Percentiles rank a stretch among this genome's conserved stretches.
Conservation (phyloP, 768 basidiomycete species). For the Mycena capillaripes region DNA sequence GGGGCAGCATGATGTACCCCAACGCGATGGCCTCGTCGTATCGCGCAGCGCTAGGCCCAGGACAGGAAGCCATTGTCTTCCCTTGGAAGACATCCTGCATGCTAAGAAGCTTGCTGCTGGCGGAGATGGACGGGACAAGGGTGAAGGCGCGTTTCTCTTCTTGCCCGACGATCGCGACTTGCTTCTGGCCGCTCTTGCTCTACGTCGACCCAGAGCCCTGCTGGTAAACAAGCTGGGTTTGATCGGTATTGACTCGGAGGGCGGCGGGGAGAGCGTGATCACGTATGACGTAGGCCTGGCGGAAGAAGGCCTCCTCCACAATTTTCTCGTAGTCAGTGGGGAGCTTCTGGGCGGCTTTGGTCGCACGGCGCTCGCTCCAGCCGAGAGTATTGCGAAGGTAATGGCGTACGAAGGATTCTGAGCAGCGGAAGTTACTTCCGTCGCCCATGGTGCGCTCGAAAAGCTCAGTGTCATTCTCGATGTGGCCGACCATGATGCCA, state of each 20-base stretch:
- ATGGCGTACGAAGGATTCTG: not conserved
- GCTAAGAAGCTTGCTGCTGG: not conserved
- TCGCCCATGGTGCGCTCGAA: constrained; percentile 31
- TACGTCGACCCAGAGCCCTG: constrained; percentile 47
- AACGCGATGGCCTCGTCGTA: not conserved
- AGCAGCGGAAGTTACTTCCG: constrained; percentile 42
- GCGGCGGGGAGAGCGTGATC: constrained; percentile 41
- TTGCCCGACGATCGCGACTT: constrained; percentile 37
- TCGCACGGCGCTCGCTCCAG: constrained; percentile 44
- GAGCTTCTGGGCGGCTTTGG: constrained; percentile 52
- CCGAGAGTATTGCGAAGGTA: constrained; percentile 34
- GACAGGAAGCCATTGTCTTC: not conserved
- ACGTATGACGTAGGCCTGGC: constrained; percentile 42
- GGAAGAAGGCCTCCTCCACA: constrained; percentile 35
- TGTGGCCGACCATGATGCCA: constrained; percentile 46
- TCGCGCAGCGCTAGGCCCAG: not conserved
- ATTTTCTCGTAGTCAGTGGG: constrained; percentile 45
- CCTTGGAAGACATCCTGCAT: not conserved
- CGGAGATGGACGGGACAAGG: constrained; percentile 41
- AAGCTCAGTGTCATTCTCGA: constrained; percentile 19
- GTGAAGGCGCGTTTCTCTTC: constrained; percentile 61
- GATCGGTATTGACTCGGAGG: constrained; percentile 41
- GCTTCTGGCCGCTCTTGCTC: constrained; percentile 38
- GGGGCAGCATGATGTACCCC: not conserved
- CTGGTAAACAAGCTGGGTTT: constrained; percentile 47